A percentile compares a stretch with the other conserved stretches of the same genome.
Evolutionary conservation across 2,329 filamentous ascomycete species (phyloP).

Genomic region (Diaporthe ampelina): DNA sequence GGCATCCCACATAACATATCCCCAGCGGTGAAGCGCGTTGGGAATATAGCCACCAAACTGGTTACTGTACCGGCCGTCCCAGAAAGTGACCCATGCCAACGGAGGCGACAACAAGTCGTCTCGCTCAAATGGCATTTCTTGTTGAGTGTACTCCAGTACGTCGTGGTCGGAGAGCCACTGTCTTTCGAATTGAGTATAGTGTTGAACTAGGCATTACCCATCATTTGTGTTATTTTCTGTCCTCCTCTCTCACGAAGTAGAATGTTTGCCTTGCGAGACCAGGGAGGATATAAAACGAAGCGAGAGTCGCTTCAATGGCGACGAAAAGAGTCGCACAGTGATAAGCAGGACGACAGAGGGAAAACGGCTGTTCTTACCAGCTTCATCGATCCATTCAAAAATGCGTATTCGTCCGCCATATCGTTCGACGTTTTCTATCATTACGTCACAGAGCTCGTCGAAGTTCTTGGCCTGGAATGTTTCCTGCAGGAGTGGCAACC

Average conservation of each 20-base stretch:
- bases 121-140: neutral
- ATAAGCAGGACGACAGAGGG: neutral
- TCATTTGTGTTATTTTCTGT: neutral
- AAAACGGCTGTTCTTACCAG: neutral
- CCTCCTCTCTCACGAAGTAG: too few species aligned
- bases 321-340: neutral
- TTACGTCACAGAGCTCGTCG: neutral
- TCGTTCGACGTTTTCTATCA: neutral
- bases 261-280: neutral
- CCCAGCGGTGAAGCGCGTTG: neutral
- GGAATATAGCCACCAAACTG: neutral
- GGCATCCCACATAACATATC: constrained; percentile 10
- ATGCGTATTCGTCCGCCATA: too few species aligned
- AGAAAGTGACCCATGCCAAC: constrained; percentile 5
- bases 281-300: neutral
- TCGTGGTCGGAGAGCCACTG: neutral
- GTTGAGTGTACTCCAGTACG: neutral
- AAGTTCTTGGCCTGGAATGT: neutral
- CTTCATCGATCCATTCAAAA: neutral
- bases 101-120: constrained; percentile 1
- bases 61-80: constrained; percentile 6
- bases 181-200: neutral
- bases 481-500: neutral
- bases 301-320: neutral
- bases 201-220: neutral